Evolutionary conservation across 768 basidiomycete genomes (phyloP).

Genomic region (Boletus rubroflammeus): DNA sequence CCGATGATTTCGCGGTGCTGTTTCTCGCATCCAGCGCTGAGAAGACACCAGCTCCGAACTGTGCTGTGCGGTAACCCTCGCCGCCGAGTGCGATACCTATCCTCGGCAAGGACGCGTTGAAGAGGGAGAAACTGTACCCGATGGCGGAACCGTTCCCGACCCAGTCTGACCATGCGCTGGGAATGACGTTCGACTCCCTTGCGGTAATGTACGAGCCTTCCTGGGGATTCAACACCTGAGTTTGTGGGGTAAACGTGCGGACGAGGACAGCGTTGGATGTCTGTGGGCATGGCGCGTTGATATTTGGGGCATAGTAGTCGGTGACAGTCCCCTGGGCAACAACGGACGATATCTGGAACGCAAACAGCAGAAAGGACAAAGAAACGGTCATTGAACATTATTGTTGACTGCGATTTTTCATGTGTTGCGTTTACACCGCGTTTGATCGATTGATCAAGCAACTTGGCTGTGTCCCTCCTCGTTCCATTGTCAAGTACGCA

Average conservation of each 20-base stretch:
- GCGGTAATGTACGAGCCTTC: slow-evolving; percentile 47
- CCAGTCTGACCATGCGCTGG: slow-evolving; percentile 57
- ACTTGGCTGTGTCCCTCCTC: slow-evolving; percentile 5
- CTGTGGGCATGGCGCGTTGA: slow-evolving; percentile 50
- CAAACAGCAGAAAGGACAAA: neutral
- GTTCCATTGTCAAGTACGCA: neutral
- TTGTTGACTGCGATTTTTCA: neutral
- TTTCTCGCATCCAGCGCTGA: slow-evolving; percentile 62
- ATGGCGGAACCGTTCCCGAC: slow-evolving; percentile 49
- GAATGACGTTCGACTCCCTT: slow-evolving; percentile 40
- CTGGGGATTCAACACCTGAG: slow-evolving; percentile 46
- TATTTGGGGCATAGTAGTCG: slow-evolving; percentile 56
- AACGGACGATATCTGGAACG: neutral
- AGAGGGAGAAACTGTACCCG: slow-evolving; percentile 48
- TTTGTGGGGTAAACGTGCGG: slow-evolving; percentile 47
- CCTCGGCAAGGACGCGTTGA: slow-evolving; percentile 43
- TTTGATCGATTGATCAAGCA: too few relatives aligned
- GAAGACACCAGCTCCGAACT: slow-evolving; percentile 59
- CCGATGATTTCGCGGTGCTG: slow-evolving; percentile 48
- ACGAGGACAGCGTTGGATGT: slow-evolving; percentile 40
- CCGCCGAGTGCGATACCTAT: slow-evolving; percentile 68
- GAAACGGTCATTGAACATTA: slow-evolving; percentile 12
- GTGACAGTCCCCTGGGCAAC: slow-evolving; percentile 26
- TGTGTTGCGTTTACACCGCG: slow-evolving; percentile 5
- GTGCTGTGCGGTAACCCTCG: slow-evolving; percentile 65